phyloP scores from a whole-genome alignment of 257 asterid species.

The Capsicum rhomboideum region DNA sequence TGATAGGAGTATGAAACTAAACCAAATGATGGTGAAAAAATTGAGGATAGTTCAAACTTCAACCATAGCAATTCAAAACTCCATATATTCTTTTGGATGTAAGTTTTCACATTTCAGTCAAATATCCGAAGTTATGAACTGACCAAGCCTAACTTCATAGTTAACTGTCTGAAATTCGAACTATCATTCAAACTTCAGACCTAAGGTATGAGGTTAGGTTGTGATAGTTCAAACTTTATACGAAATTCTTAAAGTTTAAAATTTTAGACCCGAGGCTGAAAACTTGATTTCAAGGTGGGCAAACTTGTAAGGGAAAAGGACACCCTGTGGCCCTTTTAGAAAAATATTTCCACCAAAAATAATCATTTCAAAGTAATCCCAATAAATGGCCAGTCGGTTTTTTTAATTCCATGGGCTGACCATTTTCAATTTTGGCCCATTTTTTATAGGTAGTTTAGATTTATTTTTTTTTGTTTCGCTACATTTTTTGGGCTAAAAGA shows the following conservation, averaged over 20 bases:
- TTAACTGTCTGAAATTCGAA: not conserved
- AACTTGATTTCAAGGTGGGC: not conserved
- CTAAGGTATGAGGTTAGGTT: not conserved
- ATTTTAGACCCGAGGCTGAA: not conserved
- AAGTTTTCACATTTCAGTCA: not conserved
- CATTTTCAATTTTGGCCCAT: no score
- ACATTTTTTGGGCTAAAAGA: no score
- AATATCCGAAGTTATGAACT: not conserved
- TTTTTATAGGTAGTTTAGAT: no score
- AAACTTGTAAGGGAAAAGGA: no score
- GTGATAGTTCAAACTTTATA: not conserved
- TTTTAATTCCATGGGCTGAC: no score
- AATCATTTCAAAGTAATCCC: no score
- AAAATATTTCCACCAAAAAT: no score
- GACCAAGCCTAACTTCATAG: not conserved
- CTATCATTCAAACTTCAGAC: not conserved
- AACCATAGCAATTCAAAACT: not conserved
- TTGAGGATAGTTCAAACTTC: not conserved
- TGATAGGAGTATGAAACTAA: no score
- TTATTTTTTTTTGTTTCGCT: no score
- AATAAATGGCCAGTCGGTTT: no score
- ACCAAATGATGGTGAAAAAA: not conserved
- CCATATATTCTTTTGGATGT: no score
- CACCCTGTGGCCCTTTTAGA: no score
- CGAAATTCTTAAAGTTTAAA: not conserved